These are phyloP conservation scores for Grosmannia huntii DNA, from an alignment of 2,329 filamentous ascomycete genomes.

Conservation along the genomic window DNA sequence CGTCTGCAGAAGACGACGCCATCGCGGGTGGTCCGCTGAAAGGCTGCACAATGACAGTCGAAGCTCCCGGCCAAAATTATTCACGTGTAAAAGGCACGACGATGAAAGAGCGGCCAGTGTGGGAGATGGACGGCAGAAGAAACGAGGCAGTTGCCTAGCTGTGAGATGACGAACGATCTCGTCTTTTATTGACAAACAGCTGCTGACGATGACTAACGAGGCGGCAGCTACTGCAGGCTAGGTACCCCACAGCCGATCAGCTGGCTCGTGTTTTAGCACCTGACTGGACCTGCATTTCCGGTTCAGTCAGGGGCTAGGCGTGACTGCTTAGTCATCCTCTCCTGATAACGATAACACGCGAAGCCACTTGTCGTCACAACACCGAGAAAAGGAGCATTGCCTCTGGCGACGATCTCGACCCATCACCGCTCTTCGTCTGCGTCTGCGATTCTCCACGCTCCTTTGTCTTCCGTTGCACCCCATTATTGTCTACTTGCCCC, in stretches of 20 bases:
- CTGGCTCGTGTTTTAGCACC: neutral
- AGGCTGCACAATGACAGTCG: neutral
- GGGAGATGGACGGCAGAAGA: neutral
- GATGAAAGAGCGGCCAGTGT: neutral
- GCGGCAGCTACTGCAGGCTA: neutral
- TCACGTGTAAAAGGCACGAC: neutral
- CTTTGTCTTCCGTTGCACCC: neutral
- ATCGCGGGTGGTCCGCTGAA: neutral
- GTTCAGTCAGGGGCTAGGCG: neutral
- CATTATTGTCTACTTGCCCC: neutral
- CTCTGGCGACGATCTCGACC: neutral
- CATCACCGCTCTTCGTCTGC: neutral
- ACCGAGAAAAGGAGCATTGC: neutral
- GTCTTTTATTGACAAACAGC: neutral
- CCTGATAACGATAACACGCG: neutral
- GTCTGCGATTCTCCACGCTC: neutral
- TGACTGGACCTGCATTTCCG: neutral
- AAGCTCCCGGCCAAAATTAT: neutral
- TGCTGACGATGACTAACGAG: neutral
- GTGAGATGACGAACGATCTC: neutral
- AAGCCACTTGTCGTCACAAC: neutral
- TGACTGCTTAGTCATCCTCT: neutral
- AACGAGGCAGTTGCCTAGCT: neutral
- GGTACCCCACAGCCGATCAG: neutral
- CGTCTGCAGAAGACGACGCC: neutral